phyloP scores from a whole-genome alignment of 1,139 yeast genomes.

The Pichia sp. region DNA sequence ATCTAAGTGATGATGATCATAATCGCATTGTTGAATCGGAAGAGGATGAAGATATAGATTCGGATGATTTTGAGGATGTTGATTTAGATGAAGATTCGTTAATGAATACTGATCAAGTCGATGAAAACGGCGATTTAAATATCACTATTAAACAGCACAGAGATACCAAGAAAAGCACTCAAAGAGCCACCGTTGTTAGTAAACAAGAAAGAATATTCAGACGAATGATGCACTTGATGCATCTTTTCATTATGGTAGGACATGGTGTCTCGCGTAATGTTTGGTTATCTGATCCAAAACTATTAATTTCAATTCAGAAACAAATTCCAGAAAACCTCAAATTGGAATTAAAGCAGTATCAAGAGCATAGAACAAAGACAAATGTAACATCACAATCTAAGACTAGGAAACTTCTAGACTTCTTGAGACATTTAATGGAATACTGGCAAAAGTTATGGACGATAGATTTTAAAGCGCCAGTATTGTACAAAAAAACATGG shows the following conservation, averaged over 20 bases:
- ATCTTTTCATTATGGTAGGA: constrained; percentile 53
- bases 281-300: constrained; percentile 51
- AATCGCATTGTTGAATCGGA: constrained; percentile 13
- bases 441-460: constrained; percentile 62
- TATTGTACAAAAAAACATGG: constrained; percentile 54
- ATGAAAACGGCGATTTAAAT: constrained; percentile 21
- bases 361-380: constrained; percentile 16
- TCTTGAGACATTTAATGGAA: constrained; percentile 61
- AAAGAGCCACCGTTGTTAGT: constrained; percentile 39
- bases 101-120: constrained; percentile 6
- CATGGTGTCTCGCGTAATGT: constrained; percentile 68
- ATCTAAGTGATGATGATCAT: constrained; percentile 21
- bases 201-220: constrained; percentile 56
- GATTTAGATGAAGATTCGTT: constrained; percentile 25
- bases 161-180: constrained; percentile 25
- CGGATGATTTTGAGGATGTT: constrained; percentile 38
- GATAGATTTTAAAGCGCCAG: constrained; percentile 36
- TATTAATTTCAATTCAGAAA: constrained; percentile 41
- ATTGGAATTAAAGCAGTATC: constrained; percentile 35
- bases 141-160: constrained; percentile 24
- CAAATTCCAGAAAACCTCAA: constrained; percentile 47
- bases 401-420: constrained; percentile 73
- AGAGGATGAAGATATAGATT: constrained; percentile 29
- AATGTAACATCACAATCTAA: constrained; percentile 41
- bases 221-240: constrained; percentile 55